These are phyloP conservation scores for Chrysosporium keratinophilum DNA, from an alignment of 2,329 filamentous ascomycete species.

Conservation along the genomic window DNA sequence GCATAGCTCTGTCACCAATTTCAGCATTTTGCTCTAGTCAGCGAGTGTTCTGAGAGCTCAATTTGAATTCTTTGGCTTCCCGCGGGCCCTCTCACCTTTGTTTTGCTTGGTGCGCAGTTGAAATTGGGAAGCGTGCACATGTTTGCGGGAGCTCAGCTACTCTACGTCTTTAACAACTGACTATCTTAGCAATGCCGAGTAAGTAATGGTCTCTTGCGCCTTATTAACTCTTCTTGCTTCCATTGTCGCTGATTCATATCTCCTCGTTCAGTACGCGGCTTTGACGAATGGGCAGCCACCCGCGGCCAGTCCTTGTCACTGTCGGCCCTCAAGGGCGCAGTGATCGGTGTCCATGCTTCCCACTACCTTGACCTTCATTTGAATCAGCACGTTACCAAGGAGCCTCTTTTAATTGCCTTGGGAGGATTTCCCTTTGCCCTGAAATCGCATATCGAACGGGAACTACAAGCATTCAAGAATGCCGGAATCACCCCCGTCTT, in stretches of 20 bases:
- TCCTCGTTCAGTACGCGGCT: conserved; percentile 34
- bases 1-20: neutral
- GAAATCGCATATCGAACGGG: conserved; percentile 61
- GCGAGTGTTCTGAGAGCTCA: neutral
- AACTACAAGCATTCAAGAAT: conserved; percentile 61
- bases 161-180: neutral
- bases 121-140: neutral
- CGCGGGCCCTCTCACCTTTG: neutral
- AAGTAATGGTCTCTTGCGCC: neutral
- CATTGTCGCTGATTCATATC: neutral
- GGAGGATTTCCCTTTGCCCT: conserved; percentile 78
- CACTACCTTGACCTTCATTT: conserved; percentile 78
- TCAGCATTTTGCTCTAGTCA: neutral
- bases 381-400: conserved; percentile 58
- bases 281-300: conserved; percentile 48
- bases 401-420: conserved; percentile 80
- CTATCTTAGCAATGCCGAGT: conserved; percentile 7
- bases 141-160: neutral
- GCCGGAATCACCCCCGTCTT: conserved; percentile 70
- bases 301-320: conserved; percentile 51
- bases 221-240: neutral
- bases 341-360: conserved; percentile 77
- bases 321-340: conserved; percentile 60
- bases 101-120: neutral
- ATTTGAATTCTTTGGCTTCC: neutral